Evolutionary conservation across 2,329 filamentous ascomycete species (phyloP).

Genomic region (Scedosporium minutisporum): DNA sequence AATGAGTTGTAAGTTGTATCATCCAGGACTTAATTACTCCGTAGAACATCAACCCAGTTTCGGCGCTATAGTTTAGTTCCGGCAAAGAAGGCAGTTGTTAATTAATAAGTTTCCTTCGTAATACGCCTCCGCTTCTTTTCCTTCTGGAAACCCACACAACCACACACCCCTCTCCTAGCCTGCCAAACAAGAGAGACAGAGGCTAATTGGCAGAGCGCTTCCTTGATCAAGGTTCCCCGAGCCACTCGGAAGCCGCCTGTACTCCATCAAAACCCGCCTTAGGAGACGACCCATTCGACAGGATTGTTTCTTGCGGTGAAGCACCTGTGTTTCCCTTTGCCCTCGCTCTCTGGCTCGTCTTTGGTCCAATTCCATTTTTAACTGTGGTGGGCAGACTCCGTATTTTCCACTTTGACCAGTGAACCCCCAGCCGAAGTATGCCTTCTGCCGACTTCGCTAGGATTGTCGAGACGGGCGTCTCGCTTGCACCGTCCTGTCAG

Average conservation of each 20-base stretch:
- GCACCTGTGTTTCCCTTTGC: background rate
- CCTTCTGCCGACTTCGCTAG: background rate
- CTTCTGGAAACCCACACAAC: background rate
- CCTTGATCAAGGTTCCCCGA: slow-evolving; percentile 1
- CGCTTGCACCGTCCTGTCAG: background rate
- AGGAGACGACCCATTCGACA: background rate
- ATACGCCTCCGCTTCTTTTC: background rate
- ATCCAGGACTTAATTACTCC: no score
- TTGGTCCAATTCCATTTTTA: background rate
- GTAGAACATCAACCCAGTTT: no score
- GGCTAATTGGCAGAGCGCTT: background rate
- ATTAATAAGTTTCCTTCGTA: no score
- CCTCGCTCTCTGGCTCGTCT: background rate
- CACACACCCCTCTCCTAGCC: background rate
- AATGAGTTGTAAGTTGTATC: no score
- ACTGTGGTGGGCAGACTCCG: background rate
- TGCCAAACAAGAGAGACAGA: background rate
- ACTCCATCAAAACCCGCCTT: background rate
- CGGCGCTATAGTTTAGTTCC: no score
- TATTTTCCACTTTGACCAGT: background rate
- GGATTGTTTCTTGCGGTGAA: slow-evolving; percentile 1
- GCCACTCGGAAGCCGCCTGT: background rate
- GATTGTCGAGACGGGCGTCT: background rate
- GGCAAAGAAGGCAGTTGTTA: no score
- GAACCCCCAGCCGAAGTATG: background rate